phyloP scores from a whole-genome alignment of 2,329 filamentous ascomycete genomes.

The Aspergillus cejpii region DNA sequence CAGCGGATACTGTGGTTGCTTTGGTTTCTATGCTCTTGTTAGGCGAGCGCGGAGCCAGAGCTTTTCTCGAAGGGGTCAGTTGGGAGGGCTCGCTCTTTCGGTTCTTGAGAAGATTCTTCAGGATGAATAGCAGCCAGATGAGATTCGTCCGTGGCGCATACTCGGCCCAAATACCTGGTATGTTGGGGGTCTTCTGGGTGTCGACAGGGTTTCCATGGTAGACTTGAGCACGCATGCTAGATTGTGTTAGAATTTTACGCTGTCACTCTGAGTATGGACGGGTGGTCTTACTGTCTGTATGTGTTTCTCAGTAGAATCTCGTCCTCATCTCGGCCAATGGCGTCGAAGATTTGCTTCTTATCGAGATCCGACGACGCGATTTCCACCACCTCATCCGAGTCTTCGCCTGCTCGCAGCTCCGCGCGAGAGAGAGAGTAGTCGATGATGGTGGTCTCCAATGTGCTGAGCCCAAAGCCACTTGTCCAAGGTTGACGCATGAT shows the following conservation, averaged over 20 bases:
- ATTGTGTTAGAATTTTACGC: neutral
- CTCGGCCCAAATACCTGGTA: constrained; percentile 45
- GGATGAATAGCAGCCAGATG: constrained; percentile 57
- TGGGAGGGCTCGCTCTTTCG: constrained; percentile 18
- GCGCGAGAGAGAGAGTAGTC: constrained; percentile 63
- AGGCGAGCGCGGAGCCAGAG: constrained; percentile 30
- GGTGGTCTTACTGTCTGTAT: constrained; percentile 36
- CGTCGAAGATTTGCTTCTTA: constrained; percentile 40
- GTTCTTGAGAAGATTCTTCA: constrained; percentile 49
- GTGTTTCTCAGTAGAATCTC: constrained; percentile 38
- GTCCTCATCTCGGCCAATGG: constrained; percentile 38
- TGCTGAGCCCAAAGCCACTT: constrained; percentile 47
- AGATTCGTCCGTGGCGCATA: constrained; percentile 57
- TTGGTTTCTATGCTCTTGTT: constrained; percentile 20
- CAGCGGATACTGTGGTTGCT: neutral
- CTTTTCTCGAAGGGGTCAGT: constrained; percentile 18
- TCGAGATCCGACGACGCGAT: constrained; percentile 40
- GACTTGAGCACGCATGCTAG: constrained; percentile 38
- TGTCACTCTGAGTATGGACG: neutral
- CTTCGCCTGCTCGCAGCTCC: constrained; percentile 35
- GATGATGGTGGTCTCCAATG: constrained; percentile 57
- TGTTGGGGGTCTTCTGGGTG: constrained; percentile 28
- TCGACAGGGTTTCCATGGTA: constrained; percentile 42
- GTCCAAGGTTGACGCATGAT: constrained; percentile 27
- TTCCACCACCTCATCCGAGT: constrained; percentile 21